Evolutionary conservation across 345 rosid species (phyloP).

Genomic region (Camelina hispida): DNA sequence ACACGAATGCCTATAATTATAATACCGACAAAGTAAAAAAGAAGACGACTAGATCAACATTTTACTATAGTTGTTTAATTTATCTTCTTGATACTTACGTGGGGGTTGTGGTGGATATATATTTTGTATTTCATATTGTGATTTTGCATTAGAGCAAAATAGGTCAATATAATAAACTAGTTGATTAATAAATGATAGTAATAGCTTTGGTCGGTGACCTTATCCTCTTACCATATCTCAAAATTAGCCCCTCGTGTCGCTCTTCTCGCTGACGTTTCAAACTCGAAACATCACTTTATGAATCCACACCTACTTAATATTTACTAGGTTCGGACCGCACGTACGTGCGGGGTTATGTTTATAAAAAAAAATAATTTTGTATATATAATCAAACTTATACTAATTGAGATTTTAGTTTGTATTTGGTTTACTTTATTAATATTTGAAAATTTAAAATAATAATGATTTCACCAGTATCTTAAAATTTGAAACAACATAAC

Average conservation of each 20-base stretch:
- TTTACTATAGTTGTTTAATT: conserved; percentile 17
- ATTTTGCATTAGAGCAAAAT: background rate
- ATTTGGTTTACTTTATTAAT: no score
- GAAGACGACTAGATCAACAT: background rate
- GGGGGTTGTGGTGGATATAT: conserved; percentile 3
- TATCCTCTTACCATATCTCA: conserved; percentile 29
- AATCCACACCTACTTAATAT: conserved; percentile 27
- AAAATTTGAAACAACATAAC: no score
- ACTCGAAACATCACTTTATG: conserved; percentile 26
- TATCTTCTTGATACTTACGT: conserved; percentile 33
- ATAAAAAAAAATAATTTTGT: no score
- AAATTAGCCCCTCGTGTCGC: conserved; percentile 42
- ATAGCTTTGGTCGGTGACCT: conserved; percentile 42
- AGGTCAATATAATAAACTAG: background rate
- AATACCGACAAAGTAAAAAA: background rate
- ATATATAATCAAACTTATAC: no score
- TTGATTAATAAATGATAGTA: conserved; percentile 5
- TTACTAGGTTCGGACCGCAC: no score
- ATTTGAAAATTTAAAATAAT: no score
- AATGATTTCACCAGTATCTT: no score
- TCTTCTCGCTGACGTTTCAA: conserved; percentile 30
- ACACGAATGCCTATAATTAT: background rate
- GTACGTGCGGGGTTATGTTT: no score
- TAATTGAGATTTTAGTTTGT: no score
- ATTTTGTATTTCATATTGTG: background rate